A percentile compares a stretch with the other conserved stretches of the same genome.
phyloP scores from a whole-genome alignment of 2,329 filamentous ascomycete genomes.

The Harringtonia aguacate region DNA sequence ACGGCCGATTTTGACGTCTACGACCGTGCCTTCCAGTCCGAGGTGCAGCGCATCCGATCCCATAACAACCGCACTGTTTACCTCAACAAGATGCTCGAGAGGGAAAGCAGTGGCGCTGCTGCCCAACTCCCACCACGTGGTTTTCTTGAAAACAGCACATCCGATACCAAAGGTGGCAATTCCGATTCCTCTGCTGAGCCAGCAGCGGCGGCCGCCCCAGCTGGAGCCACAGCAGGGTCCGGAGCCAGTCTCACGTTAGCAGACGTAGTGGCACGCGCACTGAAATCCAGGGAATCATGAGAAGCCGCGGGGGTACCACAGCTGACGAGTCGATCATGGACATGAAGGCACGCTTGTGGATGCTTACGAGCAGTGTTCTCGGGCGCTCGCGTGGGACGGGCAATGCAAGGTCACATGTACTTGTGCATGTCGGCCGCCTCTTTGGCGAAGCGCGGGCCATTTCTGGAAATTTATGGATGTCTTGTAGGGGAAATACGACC shows the following conservation, averaged over 20 bases:
- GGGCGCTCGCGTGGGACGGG: too few species aligned
- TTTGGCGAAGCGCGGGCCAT: too few species aligned
- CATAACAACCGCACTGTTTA: constrained; percentile 31
- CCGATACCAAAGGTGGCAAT: too few species aligned
- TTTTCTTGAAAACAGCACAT: too few species aligned
- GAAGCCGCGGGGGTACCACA: neutral
- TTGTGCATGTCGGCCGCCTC: too few species aligned
- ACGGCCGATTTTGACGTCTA: constrained; percentile 82
- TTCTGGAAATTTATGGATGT: too few species aligned
- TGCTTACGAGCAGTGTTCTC: neutral
- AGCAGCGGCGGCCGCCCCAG: neutral
- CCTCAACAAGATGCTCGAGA: constrained; percentile 29
- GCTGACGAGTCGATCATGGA: too few species aligned
- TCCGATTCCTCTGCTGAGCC: too few species aligned
- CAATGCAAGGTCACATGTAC: too few species aligned
- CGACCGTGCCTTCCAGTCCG: constrained; percentile 74
- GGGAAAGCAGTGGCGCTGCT: neutral
- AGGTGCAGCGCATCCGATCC: constrained; percentile 59
- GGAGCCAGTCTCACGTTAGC: neutral
- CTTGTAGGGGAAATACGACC: too few species aligned
- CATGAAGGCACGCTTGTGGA: too few species aligned
- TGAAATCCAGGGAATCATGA: neutral
- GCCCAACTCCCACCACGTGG: neutral
- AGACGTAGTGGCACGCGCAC: neutral
- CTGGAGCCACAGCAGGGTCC: neutral